Evolutionary conservation across 208 protist genomes (phyloP).

Genomic region (Strigomonas galati): DNA sequence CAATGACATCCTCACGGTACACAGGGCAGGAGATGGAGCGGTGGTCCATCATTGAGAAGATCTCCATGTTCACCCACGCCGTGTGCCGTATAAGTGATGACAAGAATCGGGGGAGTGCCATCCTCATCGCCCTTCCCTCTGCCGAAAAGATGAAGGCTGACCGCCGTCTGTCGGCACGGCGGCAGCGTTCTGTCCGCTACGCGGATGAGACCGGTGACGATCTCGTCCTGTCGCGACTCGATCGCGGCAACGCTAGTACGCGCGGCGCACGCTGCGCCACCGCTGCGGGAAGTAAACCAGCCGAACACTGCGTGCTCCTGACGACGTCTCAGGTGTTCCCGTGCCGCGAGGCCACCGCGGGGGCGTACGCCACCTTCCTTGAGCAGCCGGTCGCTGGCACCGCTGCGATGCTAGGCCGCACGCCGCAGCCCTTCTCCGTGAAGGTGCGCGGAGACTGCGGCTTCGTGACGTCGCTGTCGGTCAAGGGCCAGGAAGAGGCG

Average conservation of each 20-base stretch:
- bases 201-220: background rate
- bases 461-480: constrained; percentile 48
- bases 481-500: background rate
- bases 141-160: background rate
- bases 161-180: background rate
- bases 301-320: constrained; percentile 52
- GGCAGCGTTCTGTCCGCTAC: too few relatives aligned
- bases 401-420: constrained; percentile 33
- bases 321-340: constrained; percentile 73
- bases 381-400: constrained; percentile 76
- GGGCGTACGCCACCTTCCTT: constrained; percentile 52
- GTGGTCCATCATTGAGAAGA: constrained; percentile 71
- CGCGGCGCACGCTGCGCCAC: background rate
- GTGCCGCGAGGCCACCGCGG: constrained; percentile 24
- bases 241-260: background rate
- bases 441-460: constrained; percentile 42
- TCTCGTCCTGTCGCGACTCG: too few relatives aligned
- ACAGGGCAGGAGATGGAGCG: constrained; percentile 22
- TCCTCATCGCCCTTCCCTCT: constrained; percentile 50
- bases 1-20: constrained; percentile 6
- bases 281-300: constrained; percentile 2
- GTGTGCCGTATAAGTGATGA: constrained; percentile 67
- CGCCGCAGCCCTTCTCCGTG: constrained; percentile 47
- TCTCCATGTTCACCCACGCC: constrained; percentile 72
- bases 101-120: constrained; percentile 47